Percentiles rank a stretch among this genome's conserved stretches.
phyloP scores from a whole-genome alignment of 192 early-diverging fungal genomes.

The Geranomyces variabilis region DNA sequence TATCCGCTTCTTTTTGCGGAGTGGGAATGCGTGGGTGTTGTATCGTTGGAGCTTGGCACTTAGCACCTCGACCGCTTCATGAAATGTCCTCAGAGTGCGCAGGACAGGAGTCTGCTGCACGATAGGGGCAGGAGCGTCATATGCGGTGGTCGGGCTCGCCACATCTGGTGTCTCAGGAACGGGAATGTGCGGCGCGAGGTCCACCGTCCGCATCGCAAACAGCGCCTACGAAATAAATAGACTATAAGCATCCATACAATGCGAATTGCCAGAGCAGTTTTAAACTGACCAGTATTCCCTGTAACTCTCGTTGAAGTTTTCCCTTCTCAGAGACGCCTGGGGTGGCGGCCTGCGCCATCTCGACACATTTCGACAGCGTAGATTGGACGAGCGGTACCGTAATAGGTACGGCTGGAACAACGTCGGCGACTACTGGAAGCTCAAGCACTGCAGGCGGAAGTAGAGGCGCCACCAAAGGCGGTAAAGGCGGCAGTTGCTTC shows the following conservation, averaged over 20 bases:
- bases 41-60: constrained; percentile 17
- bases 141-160: neutral
- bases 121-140: neutral
- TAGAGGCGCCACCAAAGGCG: too few relatives aligned
- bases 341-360: neutral
- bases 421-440: constrained; percentile 1
- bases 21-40: constrained; percentile 22
- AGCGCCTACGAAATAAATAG: constrained; percentile 1
- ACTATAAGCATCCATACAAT: neutral
- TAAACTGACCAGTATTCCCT: neutral
- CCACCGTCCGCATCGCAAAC: constrained; percentile 6
- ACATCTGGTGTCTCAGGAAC: neutral
- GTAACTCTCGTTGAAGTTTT: neutral
- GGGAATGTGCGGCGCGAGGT: constrained; percentile 8
- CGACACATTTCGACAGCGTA: constrained; percentile 6
- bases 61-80: constrained; percentile 13
- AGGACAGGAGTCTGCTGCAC: neutral
- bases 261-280: neutral
- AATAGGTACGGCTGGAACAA: neutral
- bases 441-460: neutral
- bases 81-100: constrained; percentile 8
- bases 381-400: neutral
- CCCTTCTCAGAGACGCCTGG: constrained; percentile 7
- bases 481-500: too few relatives aligned
- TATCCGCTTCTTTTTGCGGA: constrained; percentile 16